Base-by-base conservation (phyloP, 306 rosid genomes). In the Carpinus fangiana region DNA sequence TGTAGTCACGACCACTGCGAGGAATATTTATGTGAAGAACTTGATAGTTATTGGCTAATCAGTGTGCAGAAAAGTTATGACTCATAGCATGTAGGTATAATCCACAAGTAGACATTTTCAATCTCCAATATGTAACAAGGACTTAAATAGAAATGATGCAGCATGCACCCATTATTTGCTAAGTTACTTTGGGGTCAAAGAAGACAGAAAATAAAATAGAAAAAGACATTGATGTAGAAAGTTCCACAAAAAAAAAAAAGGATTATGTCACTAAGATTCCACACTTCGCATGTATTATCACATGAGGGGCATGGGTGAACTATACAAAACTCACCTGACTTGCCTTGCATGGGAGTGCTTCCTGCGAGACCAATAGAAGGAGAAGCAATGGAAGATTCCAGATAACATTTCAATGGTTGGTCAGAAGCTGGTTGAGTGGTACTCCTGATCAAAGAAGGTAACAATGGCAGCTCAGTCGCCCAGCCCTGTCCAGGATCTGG, bases 291-390 rank as follows among this genome's bases (percentile, higher is more conserved):
- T 51, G 18, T 14, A 51, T 51, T 51, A 36, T 36, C 16, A 51
- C 16, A 51, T 51, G 16, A 13, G 55, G 55, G 16, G 16, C n/a
- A 51, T 51, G n/a, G 55, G 55, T 51, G 5, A 36, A 52, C 28
- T 28, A 73, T 16, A 6, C 59, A 71, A 73, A 26, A 81, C 84
- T 43, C 31, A 81, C 81, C 61, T 28, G 41, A 61, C 36, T 61
- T 45, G 73, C 72, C 12, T 9, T 72, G 74, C 43, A 23, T 57
- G 52, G 55, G 55, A 46, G 50, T 65, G 70, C 52, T 60, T 72
- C 64, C 43, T n/a, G 46, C 14, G 68, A 8, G 61, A 9, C 14
- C 52, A 12, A 14, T 48, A 12, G 52, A 48, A 48, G 14, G 14
- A 12, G 52, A 10, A 48, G 52, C 52, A 48, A 41, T 5, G 45